Conservation (phyloP, 768 basidiomycete species). For the Kondoa malvinella region DNA sequence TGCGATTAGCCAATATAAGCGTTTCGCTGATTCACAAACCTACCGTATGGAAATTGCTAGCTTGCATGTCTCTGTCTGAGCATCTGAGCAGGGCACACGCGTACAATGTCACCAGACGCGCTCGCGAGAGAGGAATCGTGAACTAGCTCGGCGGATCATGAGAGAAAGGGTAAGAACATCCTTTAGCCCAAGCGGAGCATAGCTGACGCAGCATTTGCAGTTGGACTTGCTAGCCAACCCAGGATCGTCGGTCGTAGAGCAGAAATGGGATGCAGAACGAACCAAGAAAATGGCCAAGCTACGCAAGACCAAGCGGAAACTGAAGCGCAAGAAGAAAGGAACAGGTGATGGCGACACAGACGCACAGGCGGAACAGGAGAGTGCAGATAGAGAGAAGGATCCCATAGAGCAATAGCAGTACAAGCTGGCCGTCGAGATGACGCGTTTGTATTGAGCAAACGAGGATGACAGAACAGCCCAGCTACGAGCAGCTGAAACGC, state of each 20-base stretch:
- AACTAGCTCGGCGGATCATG: slow-evolving; percentile 15
- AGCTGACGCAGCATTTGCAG: neutral
- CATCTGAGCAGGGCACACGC: no score
- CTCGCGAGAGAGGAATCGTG: slow-evolving; percentile 12
- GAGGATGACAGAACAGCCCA: neutral
- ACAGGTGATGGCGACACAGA: neutral
- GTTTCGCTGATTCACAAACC: slow-evolving; percentile 15
- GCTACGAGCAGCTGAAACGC: neutral
- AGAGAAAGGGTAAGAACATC: slow-evolving; percentile 9
- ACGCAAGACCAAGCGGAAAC: slow-evolving; percentile 13
- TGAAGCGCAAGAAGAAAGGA: neutral
- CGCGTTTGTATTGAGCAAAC: no score
- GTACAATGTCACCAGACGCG: slow-evolving; percentile 21
- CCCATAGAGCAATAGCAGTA: no score
- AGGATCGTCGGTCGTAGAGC: slow-evolving; percentile 11
- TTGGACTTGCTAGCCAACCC: slow-evolving; percentile 15
- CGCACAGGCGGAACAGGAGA: neutral
- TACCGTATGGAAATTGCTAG: no score
- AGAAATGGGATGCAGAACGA: slow-evolving; percentile 15
- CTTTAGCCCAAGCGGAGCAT: neutral
- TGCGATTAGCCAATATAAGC: slow-evolving; percentile 17
- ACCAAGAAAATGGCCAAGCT: slow-evolving; percentile 15
- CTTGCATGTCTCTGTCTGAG: no score
- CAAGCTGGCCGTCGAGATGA: neutral
- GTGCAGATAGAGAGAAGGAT: no score